Evolutionary conservation across 805 yeast species (phyloP).

Genomic region (Wickerhamomyces chaumierensis): DNA sequence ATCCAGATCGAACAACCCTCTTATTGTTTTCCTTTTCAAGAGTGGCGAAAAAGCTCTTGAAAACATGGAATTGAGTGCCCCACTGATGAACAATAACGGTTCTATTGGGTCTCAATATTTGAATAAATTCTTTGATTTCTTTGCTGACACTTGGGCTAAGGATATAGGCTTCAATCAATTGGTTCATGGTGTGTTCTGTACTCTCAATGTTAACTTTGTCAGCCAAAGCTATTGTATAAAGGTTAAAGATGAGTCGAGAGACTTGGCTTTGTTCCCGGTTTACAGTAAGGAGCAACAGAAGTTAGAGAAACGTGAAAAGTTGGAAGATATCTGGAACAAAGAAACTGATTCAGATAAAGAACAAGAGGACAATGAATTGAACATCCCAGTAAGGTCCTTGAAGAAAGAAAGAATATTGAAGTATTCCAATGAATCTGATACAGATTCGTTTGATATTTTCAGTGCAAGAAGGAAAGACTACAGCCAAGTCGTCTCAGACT

Average conservation of each 20-base stretch:
- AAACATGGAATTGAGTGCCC: slow-evolving; percentile 8
- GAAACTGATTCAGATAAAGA: slow-evolving; percentile 1
- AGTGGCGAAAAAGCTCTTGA: slow-evolving; percentile 10
- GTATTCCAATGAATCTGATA: background rate
- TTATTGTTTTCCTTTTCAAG: slow-evolving; percentile 27
- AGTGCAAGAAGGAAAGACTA: slow-evolving; percentile 13
- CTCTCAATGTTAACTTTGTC: slow-evolving; percentile 16
- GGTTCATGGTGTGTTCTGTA: slow-evolving; percentile 32
- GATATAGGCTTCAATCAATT: slow-evolving; percentile 22
- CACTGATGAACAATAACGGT: slow-evolving; percentile 4
- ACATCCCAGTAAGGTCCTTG: slow-evolving; percentile 7
- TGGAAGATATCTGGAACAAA: background rate
- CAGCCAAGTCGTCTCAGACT: slow-evolving; percentile 8
- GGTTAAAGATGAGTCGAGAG: slow-evolving; percentile 22
- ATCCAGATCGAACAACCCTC: slow-evolving; percentile 18
- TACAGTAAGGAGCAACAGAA: slow-evolving; percentile 5
- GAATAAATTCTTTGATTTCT: slow-evolving; percentile 26
- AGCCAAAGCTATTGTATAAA: slow-evolving; percentile 28
- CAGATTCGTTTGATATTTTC: background rate
- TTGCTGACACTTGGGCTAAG: slow-evolving; percentile 30
- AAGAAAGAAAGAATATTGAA: slow-evolving; percentile 2
- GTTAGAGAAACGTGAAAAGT: background rate
- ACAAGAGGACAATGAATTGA: slow-evolving; percentile 3
- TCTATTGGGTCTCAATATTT: slow-evolving; percentile 3
- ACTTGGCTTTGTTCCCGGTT: slow-evolving; percentile 20